A percentile compares a stretch with the other conserved stretches of the same genome.
phyloP scores from a whole-genome alignment of 2,329 filamentous ascomycete species.

The Scorias spongiosa region DNA sequence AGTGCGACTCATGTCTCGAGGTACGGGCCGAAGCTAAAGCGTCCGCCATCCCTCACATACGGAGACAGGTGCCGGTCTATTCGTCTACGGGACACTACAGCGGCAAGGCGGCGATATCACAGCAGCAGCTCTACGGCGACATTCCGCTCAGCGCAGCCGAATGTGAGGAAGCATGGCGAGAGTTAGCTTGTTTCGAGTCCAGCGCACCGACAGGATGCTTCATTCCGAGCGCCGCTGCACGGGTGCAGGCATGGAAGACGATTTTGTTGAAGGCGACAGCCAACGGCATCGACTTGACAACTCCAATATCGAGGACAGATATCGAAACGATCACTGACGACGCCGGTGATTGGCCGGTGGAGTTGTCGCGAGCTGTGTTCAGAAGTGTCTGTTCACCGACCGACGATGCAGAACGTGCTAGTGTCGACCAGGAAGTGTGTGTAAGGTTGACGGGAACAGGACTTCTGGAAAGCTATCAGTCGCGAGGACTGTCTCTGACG shows the following conservation, averaged over 20 bases:
- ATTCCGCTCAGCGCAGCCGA: slow-evolving; percentile 38
- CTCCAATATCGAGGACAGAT: slow-evolving; percentile 6
- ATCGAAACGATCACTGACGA: slow-evolving; percentile 19
- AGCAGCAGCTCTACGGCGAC: slow-evolving; percentile 30
- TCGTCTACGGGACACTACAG: slow-evolving; percentile 14
- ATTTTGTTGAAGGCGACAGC: slow-evolving; percentile 27
- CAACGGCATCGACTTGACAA: slow-evolving; percentile 25
- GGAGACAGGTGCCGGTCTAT: slow-evolving; percentile 25
- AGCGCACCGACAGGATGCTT: slow-evolving; percentile 20
- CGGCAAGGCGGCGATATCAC: slow-evolving; percentile 14
- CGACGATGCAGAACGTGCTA: slow-evolving; percentile 12
- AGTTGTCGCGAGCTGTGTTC: slow-evolving; percentile 24
- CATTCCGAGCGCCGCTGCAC: slow-evolving; percentile 33
- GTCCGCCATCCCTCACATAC: slow-evolving; percentile 22
- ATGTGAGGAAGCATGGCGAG: slow-evolving; percentile 35
- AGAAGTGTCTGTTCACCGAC: slow-evolving; percentile 5
- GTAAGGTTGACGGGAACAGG: slow-evolving; percentile 11
- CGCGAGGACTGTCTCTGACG: slow-evolving; percentile 6
- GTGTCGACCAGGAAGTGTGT: slow-evolving; percentile 10
- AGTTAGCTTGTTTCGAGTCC: slow-evolving; percentile 39
- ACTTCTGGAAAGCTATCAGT: slow-evolving; percentile 10
- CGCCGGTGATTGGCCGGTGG: slow-evolving; percentile 23
- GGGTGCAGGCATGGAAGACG: slow-evolving; percentile 34
- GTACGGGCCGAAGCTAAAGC: slow-evolving; percentile 17
- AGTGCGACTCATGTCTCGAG: slow-evolving; percentile 30